Conservation (phyloP, 805 yeast genomes). For the Jamesozyma jinghongensis region DNA sequence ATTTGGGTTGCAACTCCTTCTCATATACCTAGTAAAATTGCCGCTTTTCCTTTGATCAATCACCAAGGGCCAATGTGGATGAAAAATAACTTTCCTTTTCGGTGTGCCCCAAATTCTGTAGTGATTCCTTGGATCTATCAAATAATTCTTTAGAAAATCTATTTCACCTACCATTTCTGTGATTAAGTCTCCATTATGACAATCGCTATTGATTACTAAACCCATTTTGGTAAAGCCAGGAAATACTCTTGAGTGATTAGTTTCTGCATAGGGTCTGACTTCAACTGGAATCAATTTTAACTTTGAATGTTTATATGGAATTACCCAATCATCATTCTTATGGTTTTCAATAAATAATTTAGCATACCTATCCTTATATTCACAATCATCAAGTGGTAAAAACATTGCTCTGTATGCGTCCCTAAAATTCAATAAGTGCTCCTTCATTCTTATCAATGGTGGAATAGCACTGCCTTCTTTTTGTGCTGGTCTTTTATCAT, state of each 20-base stretch:
- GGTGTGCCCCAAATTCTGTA: conserved; percentile 67
- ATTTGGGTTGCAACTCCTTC: conserved; percentile 73
- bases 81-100: conserved; percentile 48
- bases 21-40: conserved; percentile 60
- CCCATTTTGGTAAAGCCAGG: conserved; percentile 69
- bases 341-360: conserved; percentile 42
- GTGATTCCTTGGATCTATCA: conserved; percentile 60
- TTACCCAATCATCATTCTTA: conserved; percentile 30
- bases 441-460: conserved; percentile 30
- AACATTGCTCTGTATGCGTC: conserved; percentile 30
- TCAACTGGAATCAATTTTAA: conserved; percentile 23
- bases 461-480: background rate
- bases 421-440: conserved; percentile 29
- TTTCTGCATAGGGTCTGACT: conserved; percentile 53
- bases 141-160: conserved; percentile 53
- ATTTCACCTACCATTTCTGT: conserved; percentile 68
- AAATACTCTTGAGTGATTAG: conserved; percentile 47
- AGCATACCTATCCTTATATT: conserved; percentile 35
- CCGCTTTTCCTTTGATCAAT: conserved; percentile 88
- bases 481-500: background rate
- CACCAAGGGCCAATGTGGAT: conserved; percentile 48
- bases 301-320: conserved; percentile 15
- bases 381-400: conserved; percentile 29
- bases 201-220: conserved; percentile 36
- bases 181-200: conserved; percentile 43